Conservation (phyloP, 1,139 yeast genomes). For the Pichia sp. region DNA sequence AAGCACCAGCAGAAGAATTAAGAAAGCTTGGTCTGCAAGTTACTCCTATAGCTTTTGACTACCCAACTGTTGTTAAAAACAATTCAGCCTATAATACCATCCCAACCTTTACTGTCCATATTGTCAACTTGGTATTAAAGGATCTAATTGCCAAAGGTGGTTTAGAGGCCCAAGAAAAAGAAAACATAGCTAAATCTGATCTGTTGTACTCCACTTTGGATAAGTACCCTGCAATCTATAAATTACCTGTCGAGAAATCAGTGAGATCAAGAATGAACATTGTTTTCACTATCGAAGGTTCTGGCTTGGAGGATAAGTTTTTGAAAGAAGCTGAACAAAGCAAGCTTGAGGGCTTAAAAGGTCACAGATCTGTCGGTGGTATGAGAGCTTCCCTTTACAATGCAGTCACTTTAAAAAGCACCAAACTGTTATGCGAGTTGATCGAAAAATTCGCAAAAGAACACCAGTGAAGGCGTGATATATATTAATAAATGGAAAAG, state of each 20-base stretch:
- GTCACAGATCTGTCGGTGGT: constrained; percentile 97
- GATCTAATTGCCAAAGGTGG: constrained; percentile 61
- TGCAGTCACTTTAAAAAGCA: constrained; percentile 69
- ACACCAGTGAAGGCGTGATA: constrained; percentile 22
- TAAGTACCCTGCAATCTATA: constrained; percentile 57
- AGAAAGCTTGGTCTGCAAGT: constrained; percentile 60
- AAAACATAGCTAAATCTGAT: constrained; percentile 40
- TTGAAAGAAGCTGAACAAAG: constrained; percentile 50
- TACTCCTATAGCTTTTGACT: constrained; percentile 84
- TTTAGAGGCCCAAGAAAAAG: constrained; percentile 48
- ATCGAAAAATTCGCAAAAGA: constrained; percentile 59
- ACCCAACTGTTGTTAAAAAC: constrained; percentile 78
- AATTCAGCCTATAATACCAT: constrained; percentile 93
- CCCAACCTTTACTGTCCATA: constrained; percentile 86
- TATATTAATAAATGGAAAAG: not conserved
- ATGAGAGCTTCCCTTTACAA: constrained; percentile 91
- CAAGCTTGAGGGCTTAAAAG: constrained; percentile 73
- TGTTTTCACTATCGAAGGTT: constrained; percentile 69
- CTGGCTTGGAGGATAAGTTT: constrained; percentile 63
- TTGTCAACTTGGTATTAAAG: constrained; percentile 72
- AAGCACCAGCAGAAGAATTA: constrained; percentile 61
- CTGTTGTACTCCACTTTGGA: constrained; percentile 57
- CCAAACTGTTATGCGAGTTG: constrained; percentile 54
- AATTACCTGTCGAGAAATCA: constrained; percentile 56
- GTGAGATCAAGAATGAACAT: constrained; percentile 88